Percentiles rank a stretch among this genome's conserved stretches.
Evolutionary conservation across 179 eudicot species (phyloP).

Genomic region (Silene coronaria): DNA sequence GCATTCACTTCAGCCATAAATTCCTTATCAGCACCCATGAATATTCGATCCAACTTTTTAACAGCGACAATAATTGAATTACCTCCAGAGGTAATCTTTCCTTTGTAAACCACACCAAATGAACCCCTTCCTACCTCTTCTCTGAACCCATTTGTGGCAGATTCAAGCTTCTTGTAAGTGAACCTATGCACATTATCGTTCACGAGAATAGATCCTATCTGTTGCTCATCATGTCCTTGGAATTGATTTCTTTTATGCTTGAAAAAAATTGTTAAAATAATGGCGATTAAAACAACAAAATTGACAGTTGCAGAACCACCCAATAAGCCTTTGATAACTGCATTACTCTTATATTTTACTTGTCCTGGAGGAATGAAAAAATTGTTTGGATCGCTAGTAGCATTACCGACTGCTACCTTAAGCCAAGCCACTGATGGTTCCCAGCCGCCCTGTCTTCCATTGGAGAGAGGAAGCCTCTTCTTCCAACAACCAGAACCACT

Average conservation of each 20-base stretch:
- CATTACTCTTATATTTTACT: neutral
- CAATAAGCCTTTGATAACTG: neutral
- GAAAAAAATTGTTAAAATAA: constrained; percentile 14
- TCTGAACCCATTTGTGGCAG: constrained; percentile 30
- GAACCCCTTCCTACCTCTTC: constrained; percentile 35
- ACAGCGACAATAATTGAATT: constrained; percentile 16
- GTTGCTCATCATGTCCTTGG: neutral
- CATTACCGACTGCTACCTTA: constrained; percentile 22
- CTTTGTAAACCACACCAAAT: constrained; percentile 34
- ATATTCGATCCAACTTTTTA: constrained; percentile 27
- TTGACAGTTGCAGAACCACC: constrained; percentile 20
- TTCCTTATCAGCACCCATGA: constrained; percentile 23
- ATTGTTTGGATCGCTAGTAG: neutral
- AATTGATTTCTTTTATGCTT: constrained; percentile 5
- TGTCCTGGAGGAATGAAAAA: neutral
- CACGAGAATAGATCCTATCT: neutral
- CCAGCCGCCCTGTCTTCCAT: constrained; percentile 27
- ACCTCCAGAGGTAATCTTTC: constrained; percentile 8
- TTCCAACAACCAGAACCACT: constrained; percentile 32
- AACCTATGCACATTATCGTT: constrained; percentile 22
- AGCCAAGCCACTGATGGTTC: constrained; percentile 20
- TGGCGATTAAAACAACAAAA: constrained; percentile 16
- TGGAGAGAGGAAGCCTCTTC: constrained; percentile 40
- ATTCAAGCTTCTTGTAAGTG: constrained; percentile 28
- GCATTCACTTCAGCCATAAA: constrained; percentile 37